These are phyloP conservation scores for Boletus eberwhitei DNA, from an alignment of 768 basidiomycete species.

Conservation along the genomic window DNA sequence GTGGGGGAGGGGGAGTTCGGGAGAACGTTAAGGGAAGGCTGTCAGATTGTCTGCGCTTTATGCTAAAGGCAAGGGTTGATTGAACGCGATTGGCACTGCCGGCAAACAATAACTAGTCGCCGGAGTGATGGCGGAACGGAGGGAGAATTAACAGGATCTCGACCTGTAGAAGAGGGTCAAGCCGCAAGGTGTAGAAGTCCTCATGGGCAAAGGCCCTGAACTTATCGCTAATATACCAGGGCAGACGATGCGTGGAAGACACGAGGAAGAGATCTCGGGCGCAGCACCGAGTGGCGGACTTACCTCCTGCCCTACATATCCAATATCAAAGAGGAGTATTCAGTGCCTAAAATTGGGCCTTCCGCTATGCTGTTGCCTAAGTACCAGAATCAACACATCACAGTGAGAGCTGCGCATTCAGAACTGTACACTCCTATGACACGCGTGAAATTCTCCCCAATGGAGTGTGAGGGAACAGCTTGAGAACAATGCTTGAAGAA, in stretches of 20 bases:
- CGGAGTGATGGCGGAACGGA: not conserved
- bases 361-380: no score
- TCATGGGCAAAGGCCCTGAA: not conserved
- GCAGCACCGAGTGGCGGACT: not conserved
- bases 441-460: no score
- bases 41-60: not conserved
- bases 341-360: no score
- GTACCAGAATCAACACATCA: no score
- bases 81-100: not conserved
- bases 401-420: no score
- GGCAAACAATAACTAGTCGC: not conserved
- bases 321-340: no score
- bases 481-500: no score
- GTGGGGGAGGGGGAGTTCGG: not conserved
- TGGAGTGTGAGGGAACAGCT: no score
- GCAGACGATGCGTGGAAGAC: not conserved
- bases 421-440: no score
- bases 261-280: not conserved
- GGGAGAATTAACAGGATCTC: not conserved
- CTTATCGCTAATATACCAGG: not conserved
- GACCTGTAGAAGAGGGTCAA: not conserved
- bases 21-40: not conserved
- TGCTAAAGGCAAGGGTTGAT: constrained; percentile 2
- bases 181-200: not conserved
- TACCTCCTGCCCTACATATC: no score